Base-by-base conservation (phyloP, 202 grass and related monocot genomes). In the Panicum hallii region DNA sequence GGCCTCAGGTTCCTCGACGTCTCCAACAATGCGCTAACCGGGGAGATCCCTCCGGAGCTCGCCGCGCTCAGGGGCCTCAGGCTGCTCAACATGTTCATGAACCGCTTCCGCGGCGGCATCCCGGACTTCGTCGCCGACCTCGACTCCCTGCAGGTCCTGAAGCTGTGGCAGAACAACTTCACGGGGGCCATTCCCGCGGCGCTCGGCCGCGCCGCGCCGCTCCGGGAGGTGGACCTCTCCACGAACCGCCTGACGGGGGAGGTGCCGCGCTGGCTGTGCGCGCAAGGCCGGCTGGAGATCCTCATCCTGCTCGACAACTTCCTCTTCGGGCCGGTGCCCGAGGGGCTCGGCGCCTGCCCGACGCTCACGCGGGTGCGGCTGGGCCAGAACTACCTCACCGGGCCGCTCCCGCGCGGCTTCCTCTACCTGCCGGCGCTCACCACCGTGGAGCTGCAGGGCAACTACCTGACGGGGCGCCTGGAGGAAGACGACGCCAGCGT, bases 111-210 rank as follows among this genome's bases (percentile, higher is more conserved):
- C 34, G 95, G 92, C 3, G 71, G 90, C 62, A 74, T 97, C 28
- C 95, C 95, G 9, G 71, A 23, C 0, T 95, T 91, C 50, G 40
- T 97, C 0, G 92, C 82, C 0, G 92, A 88, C 28, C 89, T 97
- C 6, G 47, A 44, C 1, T 75, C 74, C 19, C 77, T 97, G 72
- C 58, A 89, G 53, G 89, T 91, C 1, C 67, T 97, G 54, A 97
- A 95, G 69, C 79, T 97, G 63, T 97, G 95, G 95, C 90, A 94
- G 68, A 97, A 97, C 89, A 97, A 97, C 57, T 90, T 97, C 74
- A 97, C 95, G 0, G 92, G 92, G 4, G 34, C 79, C 30, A 93
- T 95, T 70, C 95, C 95, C 0, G 48, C 82, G 16, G 67, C 69
- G 48, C 82, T 95, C n/a, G 95, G 92, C 3, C 32, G 73, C 5